Conservation (phyloP, 306 rosid species). For the Ormosia semicastrata region DNA sequence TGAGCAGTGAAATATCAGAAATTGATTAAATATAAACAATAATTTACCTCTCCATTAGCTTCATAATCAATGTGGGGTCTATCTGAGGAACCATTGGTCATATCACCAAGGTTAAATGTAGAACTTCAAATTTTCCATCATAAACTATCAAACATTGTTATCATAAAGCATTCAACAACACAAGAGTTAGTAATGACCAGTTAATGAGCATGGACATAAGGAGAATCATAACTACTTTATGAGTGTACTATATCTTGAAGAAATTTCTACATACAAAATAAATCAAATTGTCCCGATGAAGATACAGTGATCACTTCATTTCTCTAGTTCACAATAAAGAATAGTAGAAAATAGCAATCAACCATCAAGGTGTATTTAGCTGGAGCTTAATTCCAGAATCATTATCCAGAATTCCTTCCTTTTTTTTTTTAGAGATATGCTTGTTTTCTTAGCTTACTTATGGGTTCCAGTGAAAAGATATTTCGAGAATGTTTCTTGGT, state of each 20-base stretch:
- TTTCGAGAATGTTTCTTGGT: too few relatives aligned
- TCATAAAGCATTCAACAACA: conserved; percentile 5
- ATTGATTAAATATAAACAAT: conserved; percentile 21
- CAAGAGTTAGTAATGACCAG: conserved; percentile 18
- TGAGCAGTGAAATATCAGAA: neutral
- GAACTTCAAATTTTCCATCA: conserved; percentile 48
- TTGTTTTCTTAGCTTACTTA: neutral
- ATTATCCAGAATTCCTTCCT: neutral
- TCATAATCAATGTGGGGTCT: conserved; percentile 57
- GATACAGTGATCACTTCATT: neutral
- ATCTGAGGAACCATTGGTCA: conserved; percentile 34
- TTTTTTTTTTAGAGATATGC: neutral
- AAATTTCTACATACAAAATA: neutral
- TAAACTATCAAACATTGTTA: conserved; percentile 21
- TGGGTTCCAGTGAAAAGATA: neutral
- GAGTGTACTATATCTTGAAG: neutral
- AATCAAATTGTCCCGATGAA: neutral
- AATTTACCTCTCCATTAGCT: conserved; percentile 79
- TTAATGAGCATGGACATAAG: neutral
- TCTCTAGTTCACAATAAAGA: neutral
- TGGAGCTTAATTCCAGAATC: conserved; percentile 3
- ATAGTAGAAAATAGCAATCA: neutral
- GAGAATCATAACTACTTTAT: neutral
- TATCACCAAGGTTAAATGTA: conserved; percentile 58
- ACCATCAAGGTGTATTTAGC: neutral